Percentiles rank a stretch among this genome's conserved stretches.
These are phyloP conservation scores for Combretum micranthum DNA, from an alignment of 345 rosid genomes.

Conservation along the genomic window DNA sequence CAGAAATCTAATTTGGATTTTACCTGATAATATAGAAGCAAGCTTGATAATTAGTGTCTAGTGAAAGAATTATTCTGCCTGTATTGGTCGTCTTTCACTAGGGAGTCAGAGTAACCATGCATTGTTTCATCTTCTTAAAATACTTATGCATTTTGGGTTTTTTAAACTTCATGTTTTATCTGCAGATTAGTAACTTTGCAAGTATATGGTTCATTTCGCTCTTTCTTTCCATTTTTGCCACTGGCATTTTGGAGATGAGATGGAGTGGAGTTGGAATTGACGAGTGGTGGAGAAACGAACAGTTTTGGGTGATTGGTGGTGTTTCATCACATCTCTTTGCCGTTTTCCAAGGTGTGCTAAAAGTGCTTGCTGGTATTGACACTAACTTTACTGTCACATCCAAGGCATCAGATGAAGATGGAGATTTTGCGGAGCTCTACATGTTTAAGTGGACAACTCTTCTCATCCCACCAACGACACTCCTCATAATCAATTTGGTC, in stretches of 20 bases:
- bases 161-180: background rate
- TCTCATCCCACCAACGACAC: constrained; percentile 83
- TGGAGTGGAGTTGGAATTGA: constrained; percentile 95
- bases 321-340: constrained; percentile 86
- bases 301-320: constrained; percentile 95
- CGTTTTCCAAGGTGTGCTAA: constrained; percentile 80
- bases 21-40: too few relatives aligned
- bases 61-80: too few relatives aligned
- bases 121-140: too few relatives aligned
- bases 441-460: constrained; percentile 95
- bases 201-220: constrained; percentile 86
- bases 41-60: too few relatives aligned
- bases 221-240: constrained; percentile 83
- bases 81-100: too few relatives aligned
- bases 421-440: constrained; percentile 76
- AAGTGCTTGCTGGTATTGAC: constrained; percentile 87
- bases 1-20: too few relatives aligned
- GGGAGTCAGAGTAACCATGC: too few relatives aligned
- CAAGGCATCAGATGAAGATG: constrained; percentile 80
- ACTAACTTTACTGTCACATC: constrained; percentile 91
- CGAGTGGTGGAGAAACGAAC: constrained; percentile 98
- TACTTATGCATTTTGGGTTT: background rate
- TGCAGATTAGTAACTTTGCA: constrained; percentile 85
- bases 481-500: constrained; percentile 69
- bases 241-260: constrained; percentile 87